phyloP scores from a whole-genome alignment of 805 yeast genomes.

The Ogataea dorogensis region DNA sequence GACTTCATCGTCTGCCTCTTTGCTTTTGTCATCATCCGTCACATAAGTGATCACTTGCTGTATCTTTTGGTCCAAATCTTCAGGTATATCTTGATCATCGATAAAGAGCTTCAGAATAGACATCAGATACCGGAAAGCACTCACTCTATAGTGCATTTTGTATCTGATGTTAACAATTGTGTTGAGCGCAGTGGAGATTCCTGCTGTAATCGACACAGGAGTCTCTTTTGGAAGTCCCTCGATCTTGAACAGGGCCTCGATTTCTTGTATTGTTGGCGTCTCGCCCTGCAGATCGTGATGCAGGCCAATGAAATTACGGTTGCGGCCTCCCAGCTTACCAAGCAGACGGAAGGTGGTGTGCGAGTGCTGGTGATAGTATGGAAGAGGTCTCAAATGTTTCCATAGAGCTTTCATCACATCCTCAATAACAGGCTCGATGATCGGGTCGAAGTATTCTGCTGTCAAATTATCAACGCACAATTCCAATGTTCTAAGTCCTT shows the following conservation, averaged over 20 bases:
- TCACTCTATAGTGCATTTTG: slow-evolving; percentile 64
- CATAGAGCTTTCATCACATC: slow-evolving; percentile 93
- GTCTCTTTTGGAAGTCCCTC: slow-evolving; percentile 64
- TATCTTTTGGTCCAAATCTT: slow-evolving; percentile 42
- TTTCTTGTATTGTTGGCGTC: slow-evolving; percentile 57
- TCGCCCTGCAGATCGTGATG: slow-evolving; percentile 62
- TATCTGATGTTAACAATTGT: slow-evolving; percentile 67
- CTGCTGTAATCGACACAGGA: slow-evolving; percentile 80
- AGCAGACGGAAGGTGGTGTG: slow-evolving; percentile 91
- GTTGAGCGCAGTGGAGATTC: slow-evolving; percentile 72
- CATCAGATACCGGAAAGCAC: slow-evolving; percentile 73
- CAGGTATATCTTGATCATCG: slow-evolving; percentile 50
- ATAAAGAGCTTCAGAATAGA: slow-evolving; percentile 67
- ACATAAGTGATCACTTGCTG: slow-evolving; percentile 48
- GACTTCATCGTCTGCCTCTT: slow-evolving; percentile 20
- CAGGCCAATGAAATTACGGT: slow-evolving; percentile 78
- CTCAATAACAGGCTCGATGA: slow-evolving; percentile 91
- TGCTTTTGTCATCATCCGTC: slow-evolving; percentile 31
- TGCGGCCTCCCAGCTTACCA: slow-evolving; percentile 96
- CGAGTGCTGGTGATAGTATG: slow-evolving; percentile 91
- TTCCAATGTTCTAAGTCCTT: slow-evolving; percentile 92
- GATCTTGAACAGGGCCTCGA: slow-evolving; percentile 65
- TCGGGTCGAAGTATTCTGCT: slow-evolving; percentile 95
- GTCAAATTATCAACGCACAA: slow-evolving; percentile 94
- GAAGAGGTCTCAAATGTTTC: slow-evolving; percentile 87